Conservation (phyloP, 2,329 filamentous ascomycete species). For the Fusarium sterilihyphosum region DNA sequence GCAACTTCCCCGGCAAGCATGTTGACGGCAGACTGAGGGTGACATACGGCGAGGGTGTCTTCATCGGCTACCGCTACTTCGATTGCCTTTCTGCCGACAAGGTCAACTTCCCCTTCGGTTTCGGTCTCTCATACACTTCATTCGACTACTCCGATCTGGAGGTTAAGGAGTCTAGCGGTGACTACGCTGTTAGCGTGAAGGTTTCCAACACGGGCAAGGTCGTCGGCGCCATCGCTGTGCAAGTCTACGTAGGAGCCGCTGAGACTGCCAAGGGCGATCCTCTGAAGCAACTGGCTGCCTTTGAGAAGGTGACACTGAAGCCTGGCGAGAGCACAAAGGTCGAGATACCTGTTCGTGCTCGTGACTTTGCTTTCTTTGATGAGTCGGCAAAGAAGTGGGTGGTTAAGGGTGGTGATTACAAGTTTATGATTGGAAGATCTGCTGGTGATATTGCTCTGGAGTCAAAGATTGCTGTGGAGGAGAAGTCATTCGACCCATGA, state of each 20-base stretch:
- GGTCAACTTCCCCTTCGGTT: constrained; percentile 73
- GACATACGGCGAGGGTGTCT: constrained; percentile 75
- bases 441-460: constrained; percentile 40
- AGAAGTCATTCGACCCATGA: constrained; percentile 35
- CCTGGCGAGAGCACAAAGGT: constrained; percentile 41
- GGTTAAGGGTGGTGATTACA: constrained; percentile 44
- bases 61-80: constrained; percentile 75
- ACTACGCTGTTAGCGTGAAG: constrained; percentile 56
- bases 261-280: constrained; percentile 34
- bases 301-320: constrained; percentile 64
- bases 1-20: constrained; percentile 66
- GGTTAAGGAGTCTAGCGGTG: constrained; percentile 44
- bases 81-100: constrained; percentile 67
- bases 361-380: constrained; percentile 46
- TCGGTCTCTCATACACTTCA: constrained; percentile 55
- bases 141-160: constrained; percentile 71
- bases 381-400: constrained; percentile 42
- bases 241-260: constrained; percentile 58
- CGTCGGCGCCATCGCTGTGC: constrained; percentile 63
- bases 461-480: constrained; percentile 27
- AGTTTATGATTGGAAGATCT: constrained; percentile 42
- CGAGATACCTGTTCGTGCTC: constrained; percentile 33
- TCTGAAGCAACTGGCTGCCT: constrained; percentile 73
- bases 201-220: constrained; percentile 68
- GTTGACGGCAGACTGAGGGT: constrained; percentile 61